Conservation (phyloP, 768 basidiomycete genomes). For the Serendipita sp. region DNA sequence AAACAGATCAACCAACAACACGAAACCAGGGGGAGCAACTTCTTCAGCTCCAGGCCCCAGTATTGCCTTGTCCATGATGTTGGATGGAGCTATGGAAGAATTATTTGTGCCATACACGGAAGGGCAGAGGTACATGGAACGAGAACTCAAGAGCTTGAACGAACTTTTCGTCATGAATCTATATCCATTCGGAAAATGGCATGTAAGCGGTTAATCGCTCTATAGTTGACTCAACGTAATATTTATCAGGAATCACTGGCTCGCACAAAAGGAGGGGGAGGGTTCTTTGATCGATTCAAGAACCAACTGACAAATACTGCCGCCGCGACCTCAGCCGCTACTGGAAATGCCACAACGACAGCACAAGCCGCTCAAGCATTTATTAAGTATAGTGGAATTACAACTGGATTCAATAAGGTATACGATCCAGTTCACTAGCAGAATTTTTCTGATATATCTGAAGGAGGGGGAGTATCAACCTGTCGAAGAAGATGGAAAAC, state of each 20-base stretch:
- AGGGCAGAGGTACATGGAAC: constrained; percentile 79
- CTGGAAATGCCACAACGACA: constrained; percentile 44
- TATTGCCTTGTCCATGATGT: constrained; percentile 56
- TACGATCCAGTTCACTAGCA: constrained; percentile 11
- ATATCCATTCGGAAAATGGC: constrained; percentile 66
- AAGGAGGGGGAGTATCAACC: constrained; percentile 33
- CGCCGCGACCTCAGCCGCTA: constrained; percentile 37
- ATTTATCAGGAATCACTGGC: constrained; percentile 30
- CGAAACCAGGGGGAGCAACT: constrained; percentile 26
- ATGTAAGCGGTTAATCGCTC: constrained; percentile 34
- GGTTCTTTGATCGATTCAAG: constrained; percentile 81
- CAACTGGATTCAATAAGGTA: background rate
- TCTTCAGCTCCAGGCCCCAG: constrained; percentile 13
- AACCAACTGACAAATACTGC: constrained; percentile 72
- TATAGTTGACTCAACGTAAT: background rate
- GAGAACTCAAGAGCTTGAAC: constrained; percentile 69
- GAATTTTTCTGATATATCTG: constrained; percentile 12
- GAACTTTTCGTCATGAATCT: constrained; percentile 64
- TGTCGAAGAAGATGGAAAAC: constrained; percentile 63
- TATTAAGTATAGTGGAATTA: constrained; percentile 76
- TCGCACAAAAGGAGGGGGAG: constrained; percentile 53
- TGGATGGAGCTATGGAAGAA: constrained; percentile 94
- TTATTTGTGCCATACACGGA: constrained; percentile 90
- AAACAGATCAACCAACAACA: constrained; percentile 36
- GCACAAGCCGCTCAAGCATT: constrained; percentile 78